Evolutionary conservation across 2,329 filamentous ascomycete species (phyloP), one percentile per base, ranked within the genome.

Genomic region (Colletotrichum phormii): DNA sequence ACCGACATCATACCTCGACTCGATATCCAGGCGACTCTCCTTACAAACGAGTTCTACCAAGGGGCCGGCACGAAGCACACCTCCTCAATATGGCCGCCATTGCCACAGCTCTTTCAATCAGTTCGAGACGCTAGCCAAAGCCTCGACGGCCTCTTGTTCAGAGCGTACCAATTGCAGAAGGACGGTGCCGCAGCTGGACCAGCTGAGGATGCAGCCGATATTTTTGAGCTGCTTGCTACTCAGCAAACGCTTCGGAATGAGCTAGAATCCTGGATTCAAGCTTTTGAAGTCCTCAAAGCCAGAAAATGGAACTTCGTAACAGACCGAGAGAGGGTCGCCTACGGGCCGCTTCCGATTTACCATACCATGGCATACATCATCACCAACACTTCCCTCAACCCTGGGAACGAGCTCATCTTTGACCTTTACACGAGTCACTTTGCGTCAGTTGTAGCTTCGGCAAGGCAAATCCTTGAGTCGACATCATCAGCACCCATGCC

Each of bases 341-440:
- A 42, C 24, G 33, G 35, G 9, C 71, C 87, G 0, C 75, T 88
- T 0, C 73, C 65, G 4, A 69, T 80, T 3, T 84, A 87, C 69
- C 79, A 87, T 74, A 79, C 77, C 63, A 82, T 88, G 83, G 80
- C 82, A 0, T 77, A 74, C 5, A 84, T 89, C 67, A 86, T 87
- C 81, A 77, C 78, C 13, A 76, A 80, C 5, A 81, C 81, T 0
- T 82, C 80, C 60, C 77, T 84, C 0, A 72, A 72, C 1, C 71
- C 74, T 3, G 57, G 63, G 8, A 77, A 82, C 57, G 83, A 86
- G 72, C 76, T 71, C 2, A 75, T 78, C 11, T 87, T 80, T 60
- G 84, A 87, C 75, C 42, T 67, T 1, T 77, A 83, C 58, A 79
- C 77, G 5, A 29, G 75, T 1, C 63, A 76, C 9, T 85, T 86